Evolutionary conservation across 1,139 yeast genomes (phyloP).

Genomic region (Candida sanyaensis): DNA sequence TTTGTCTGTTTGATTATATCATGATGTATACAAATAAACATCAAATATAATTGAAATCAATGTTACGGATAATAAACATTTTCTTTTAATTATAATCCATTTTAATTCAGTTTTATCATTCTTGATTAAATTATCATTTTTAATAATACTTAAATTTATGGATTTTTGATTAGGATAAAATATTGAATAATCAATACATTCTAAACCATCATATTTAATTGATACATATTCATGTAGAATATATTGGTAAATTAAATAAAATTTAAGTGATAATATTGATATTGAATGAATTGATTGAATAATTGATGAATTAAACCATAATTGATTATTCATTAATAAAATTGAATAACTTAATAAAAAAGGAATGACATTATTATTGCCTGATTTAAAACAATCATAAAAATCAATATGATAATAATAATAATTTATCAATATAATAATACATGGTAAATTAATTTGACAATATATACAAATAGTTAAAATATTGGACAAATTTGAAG

Average conservation of each 20-base stretch:
- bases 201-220: constrained; percentile 10
- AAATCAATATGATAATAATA: constrained; percentile 1
- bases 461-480: constrained; percentile 19
- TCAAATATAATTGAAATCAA: not conserved
- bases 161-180: not conserved
- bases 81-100: not conserved
- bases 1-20: not conserved
- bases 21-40: not conserved
- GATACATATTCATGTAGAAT: constrained; percentile 23
- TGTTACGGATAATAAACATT: not conserved
- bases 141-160: too few relatives aligned
- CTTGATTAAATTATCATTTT: too few relatives aligned
- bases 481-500: constrained; percentile 11
- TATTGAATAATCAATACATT: not conserved
- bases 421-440: constrained; percentile 7
- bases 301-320: not conserved
- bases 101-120: too few relatives aligned
- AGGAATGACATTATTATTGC: constrained; percentile 15
- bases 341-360: constrained; percentile 15
- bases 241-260: constrained; percentile 14
- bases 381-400: constrained; percentile 6
- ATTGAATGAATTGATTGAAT: constrained; percentile 5
- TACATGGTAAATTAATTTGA: constrained; percentile 12
- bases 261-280: constrained; percentile 10
- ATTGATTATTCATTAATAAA: constrained; percentile 9